Conservation (phyloP, 2,329 filamentous ascomycete genomes). For the Calonectria multiphialidica region DNA sequence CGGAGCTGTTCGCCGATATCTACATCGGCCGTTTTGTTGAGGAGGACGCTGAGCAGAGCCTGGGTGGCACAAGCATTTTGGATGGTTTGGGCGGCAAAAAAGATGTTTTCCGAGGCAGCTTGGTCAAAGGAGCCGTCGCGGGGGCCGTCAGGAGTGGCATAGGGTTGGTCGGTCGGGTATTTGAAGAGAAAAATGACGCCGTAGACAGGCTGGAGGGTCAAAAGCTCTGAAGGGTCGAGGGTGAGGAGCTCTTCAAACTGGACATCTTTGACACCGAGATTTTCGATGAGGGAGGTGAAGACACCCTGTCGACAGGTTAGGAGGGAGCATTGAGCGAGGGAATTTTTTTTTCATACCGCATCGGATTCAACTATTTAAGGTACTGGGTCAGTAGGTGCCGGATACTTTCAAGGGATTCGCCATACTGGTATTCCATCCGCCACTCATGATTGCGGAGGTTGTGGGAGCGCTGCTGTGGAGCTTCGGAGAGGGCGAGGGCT, state of each 20-base stretch:
- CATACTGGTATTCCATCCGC: slow-evolving; percentile 93
- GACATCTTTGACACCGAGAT: slow-evolving; percentile 89
- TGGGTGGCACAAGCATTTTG: slow-evolving; percentile 99
- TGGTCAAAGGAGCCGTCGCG: slow-evolving; percentile 87
- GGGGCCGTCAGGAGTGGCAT: slow-evolving; percentile 71
- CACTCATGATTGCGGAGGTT: slow-evolving; percentile 67
- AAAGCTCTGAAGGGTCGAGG: slow-evolving; percentile 82
- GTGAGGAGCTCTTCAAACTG: slow-evolving; percentile 97
- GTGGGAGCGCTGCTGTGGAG: not conserved
- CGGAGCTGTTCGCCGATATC: slow-evolving; percentile 78
- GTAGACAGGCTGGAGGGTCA: slow-evolving; percentile 82
- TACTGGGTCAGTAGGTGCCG: slow-evolving; percentile 19
- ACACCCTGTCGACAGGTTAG: slow-evolving; percentile 74
- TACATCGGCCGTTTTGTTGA: slow-evolving; percentile 82
- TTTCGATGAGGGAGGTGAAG: slow-evolving; percentile 95
- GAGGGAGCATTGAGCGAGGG: not conserved
- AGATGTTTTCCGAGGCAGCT: slow-evolving; percentile 79
- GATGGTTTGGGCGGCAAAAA: slow-evolving; percentile 97
- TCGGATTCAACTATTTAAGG: slow-evolving; percentile 81
- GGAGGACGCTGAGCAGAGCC: slow-evolving; percentile 88
- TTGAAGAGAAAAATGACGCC: slow-evolving; percentile 99
- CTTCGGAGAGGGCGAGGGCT: not conserved
- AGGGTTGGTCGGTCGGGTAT: slow-evolving; percentile 80
- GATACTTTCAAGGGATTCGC: not conserved
- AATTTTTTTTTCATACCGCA: slow-evolving; percentile 69